Conservation (phyloP, 1,284 basidiomycete genomes). For the Amylostereum areolatum region DNA sequence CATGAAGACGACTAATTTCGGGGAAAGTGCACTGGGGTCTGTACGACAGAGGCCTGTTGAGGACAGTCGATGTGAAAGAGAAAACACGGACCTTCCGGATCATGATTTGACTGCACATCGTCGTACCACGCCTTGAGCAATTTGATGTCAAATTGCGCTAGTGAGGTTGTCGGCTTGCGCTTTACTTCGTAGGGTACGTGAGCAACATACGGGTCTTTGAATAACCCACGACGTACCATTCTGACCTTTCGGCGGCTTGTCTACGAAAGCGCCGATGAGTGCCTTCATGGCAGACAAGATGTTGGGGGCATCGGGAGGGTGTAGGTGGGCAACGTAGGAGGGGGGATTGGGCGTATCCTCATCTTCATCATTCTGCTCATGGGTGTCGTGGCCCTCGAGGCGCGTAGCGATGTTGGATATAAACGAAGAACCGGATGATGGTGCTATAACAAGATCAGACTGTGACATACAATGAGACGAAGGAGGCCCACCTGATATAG, state of each 20-base stretch:
- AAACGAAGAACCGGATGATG: slow-evolving; percentile 31
- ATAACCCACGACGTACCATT: slow-evolving; percentile 20
- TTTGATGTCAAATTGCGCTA: slow-evolving; percentile 57
- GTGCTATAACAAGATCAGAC: slow-evolving; percentile 22
- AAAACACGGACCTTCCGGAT: slow-evolving; percentile 27
- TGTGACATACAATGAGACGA: slow-evolving; percentile 5
- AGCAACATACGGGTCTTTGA: slow-evolving; percentile 9
- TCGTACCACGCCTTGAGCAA: slow-evolving; percentile 54
- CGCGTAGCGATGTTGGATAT: slow-evolving; percentile 36
- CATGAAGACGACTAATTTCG: slow-evolving; percentile 47
- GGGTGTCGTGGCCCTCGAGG: slow-evolving; percentile 30
- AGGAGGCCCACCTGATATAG: slow-evolving; percentile 41
- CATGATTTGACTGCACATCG: slow-evolving; percentile 21
- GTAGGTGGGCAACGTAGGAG: slow-evolving; percentile 39
- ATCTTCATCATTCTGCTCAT: slow-evolving; percentile 12
- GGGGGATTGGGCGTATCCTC: slow-evolving; percentile 7
- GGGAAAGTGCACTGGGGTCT: slow-evolving; percentile 14
- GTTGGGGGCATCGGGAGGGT: slow-evolving; percentile 52
- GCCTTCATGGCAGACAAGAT: slow-evolving; percentile 48
- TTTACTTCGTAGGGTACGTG: slow-evolving; percentile 22
- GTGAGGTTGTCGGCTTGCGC: slow-evolving; percentile 39
- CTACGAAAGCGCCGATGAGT: slow-evolving; percentile 49
- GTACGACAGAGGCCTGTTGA: neutral
- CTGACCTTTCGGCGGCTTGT: slow-evolving; percentile 22
- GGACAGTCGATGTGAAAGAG: neutral